Evolutionary conservation across 169 alveolate genomes (phyloP), one percentile per base, ranked within the genome.

Genomic region (Eimeria sp.): DNA sequence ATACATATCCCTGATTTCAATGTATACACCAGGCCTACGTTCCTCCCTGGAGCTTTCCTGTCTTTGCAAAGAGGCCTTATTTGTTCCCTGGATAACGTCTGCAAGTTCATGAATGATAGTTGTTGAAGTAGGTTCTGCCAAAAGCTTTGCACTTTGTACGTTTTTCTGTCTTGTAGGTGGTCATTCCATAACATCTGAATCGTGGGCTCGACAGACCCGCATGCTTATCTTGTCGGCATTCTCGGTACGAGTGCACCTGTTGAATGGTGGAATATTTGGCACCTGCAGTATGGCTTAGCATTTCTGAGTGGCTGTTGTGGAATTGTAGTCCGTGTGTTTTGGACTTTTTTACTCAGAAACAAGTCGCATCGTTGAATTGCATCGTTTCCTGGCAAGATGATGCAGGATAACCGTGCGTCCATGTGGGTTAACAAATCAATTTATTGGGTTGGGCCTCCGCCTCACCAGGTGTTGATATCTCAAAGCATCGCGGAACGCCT

Each of bases 401-500:
- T 70, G 80, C 80, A 70, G n/a, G 80, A 70, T 49, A 70, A 70
- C 6, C 80, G 80, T 70, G 80, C 10, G 34, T 70, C 80, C 51
- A 70, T 70, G 80, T 70, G 80, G 80, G 80, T 70, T 7, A 70
- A 70, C 30, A 70, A 34, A n/a, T 70, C 51, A 3, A 70, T 70
- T 70, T 70, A 70, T 30, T 30, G 80, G 80, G 80, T 70, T 70
- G 80, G 80, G 80, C 80, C 80, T 49, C 80, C 80, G 5, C 80
- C 80, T 13, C 80, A 70, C 80, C 80, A 70, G 80, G 51, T 70
- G 51, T 25, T 30, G 80, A 70, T 70, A 7, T 70, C 80, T 70
- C n/a, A 51, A 49, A 70, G 51, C 25, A 27, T 70, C 80, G 49
- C 80, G 4, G 51, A 70, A 70, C 51, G 80, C 80, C 49, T 70